phyloP scores from a whole-genome alignment of 2,329 filamentous ascomycete species.

The Hymenoscyphus fraxineus region DNA sequence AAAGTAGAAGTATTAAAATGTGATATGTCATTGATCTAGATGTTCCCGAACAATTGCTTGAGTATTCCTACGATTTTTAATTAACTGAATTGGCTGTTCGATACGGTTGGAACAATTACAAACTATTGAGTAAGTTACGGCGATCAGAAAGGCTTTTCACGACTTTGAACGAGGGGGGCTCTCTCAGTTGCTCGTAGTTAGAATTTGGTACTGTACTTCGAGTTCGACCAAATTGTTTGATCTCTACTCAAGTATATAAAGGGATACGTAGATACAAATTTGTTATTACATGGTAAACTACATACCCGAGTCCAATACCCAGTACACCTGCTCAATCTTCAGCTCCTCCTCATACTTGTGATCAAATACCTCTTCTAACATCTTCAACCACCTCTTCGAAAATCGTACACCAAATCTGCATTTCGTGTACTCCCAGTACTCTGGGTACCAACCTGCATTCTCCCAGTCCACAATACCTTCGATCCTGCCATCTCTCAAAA shows the following conservation, averaged over 20 bases:
- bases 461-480: constrained; percentile 42
- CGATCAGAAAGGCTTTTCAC: no score
- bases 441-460: constrained; percentile 38
- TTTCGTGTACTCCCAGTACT: constrained; percentile 39
- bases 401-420: constrained; percentile 15
- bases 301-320: constrained; percentile 7
- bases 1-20: no score
- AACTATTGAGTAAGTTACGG: no score
- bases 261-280: no score
- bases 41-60: no score
- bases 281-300: not conserved
- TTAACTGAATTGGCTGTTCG: no score
- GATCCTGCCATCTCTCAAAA: constrained; percentile 39
- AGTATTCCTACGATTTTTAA: no score
- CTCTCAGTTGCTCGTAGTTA: no score
- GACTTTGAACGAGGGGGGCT: no score
- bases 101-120: no score
- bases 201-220: not conserved
- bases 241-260: not conserved
- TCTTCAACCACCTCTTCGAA: constrained; percentile 17
- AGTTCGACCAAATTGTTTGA: not conserved
- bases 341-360: constrained; percentile 15
- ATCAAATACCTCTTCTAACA: constrained; percentile 14
- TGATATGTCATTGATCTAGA: no score
- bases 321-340: constrained; percentile 16